Evolutionary conservation across 2,329 filamentous ascomycete species (phyloP).

Genomic region (Ceratocystis cubensis): DNA sequence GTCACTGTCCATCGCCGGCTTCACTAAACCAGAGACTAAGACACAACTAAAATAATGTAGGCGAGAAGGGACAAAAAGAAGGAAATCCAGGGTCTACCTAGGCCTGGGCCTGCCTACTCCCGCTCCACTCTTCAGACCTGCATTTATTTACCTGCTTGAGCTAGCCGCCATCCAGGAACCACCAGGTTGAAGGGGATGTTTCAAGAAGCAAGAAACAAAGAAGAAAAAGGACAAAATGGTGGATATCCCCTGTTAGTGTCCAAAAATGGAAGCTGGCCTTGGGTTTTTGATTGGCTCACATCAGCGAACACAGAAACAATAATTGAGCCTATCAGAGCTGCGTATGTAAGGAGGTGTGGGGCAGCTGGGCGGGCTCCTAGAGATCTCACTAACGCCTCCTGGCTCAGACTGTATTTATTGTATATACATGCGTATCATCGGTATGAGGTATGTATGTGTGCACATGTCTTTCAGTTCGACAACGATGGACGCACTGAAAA

Average conservation of each 20-base stretch:
- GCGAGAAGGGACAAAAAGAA: neutral
- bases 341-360: no score
- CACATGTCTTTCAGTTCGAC: no score
- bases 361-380: neutral
- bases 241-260: slow-evolving; percentile 1
- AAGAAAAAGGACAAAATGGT: neutral
- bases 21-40: neutral
- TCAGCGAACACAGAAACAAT: neutral
- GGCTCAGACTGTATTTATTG: neutral
- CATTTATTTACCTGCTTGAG: neutral
- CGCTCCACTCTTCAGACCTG: neutral
- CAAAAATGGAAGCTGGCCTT: slow-evolving; percentile 12
- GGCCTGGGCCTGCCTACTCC: neutral
- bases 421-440: neutral
- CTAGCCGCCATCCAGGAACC: neutral
- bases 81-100: neutral
- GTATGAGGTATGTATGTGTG: neutral
- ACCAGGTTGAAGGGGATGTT: neutral
- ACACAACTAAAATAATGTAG: neutral
- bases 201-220: neutral
- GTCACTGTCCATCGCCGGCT: neutral
- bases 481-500: no score
- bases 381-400: neutral
- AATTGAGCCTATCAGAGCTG: neutral
- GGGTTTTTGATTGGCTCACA: slow-evolving; percentile 15